Evolutionary conservation across 768 basidiomycete genomes (phyloP).

Genomic region (Podaxis sp.): DNA sequence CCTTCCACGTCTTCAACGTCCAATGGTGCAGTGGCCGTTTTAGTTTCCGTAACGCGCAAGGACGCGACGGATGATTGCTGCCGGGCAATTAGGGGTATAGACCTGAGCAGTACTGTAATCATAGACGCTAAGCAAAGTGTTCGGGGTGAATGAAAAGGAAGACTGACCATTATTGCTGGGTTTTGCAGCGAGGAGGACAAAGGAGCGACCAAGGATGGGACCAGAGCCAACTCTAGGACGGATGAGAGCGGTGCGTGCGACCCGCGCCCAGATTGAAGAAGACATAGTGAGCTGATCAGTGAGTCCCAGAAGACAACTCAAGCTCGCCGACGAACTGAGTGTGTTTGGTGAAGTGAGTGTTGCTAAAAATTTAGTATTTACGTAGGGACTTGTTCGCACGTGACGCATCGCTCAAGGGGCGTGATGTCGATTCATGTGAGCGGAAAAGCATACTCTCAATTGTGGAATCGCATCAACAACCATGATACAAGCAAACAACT

Average conservation of each 20-base stretch:
- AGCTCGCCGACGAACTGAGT: no score
- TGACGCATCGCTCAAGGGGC: no score
- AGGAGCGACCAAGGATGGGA: constrained; percentile 6
- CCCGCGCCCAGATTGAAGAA: constrained; percentile 13
- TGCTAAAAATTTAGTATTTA: no score
- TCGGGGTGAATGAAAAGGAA: not conserved
- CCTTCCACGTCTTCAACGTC: not conserved
- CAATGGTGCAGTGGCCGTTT: not conserved
- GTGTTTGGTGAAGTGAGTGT: no score
- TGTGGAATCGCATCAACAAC: no score
- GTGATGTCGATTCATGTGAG: no score
- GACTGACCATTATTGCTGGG: constrained; percentile 5
- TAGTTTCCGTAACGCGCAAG: not conserved
- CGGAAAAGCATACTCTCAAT: no score
- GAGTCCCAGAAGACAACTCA: no score
- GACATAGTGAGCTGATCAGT: not conserved
- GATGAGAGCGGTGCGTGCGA: constrained; percentile 10
- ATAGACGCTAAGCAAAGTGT: not conserved
- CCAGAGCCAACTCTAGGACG: constrained; percentile 6
- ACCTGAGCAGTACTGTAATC: constrained; percentile 1
- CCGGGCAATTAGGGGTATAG: constrained; percentile 10
- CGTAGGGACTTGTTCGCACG: no score
- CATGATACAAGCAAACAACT: no score
- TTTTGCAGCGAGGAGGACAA: constrained; percentile 11
- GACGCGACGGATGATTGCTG: constrained; percentile 1